Percentiles rank a stretch among this genome's conserved stretches.
Evolutionary conservation across 2,329 filamentous ascomycete genomes (phyloP).

Genomic region (Talaromyces pinophilus): DNA sequence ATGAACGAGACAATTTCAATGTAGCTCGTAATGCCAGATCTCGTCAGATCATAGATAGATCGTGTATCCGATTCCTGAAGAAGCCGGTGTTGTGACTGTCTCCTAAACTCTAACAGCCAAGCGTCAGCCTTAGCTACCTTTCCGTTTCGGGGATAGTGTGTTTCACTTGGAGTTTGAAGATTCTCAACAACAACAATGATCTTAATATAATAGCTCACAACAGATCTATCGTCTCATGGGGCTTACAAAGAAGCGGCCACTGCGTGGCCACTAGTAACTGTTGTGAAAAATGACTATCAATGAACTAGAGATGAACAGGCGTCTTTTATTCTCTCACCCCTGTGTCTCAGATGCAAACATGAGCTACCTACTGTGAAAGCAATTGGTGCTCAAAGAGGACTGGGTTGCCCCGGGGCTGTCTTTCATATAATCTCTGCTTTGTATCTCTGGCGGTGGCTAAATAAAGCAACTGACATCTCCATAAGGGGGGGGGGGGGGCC

Average conservation of each 20-base stretch:
- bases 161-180: background rate
- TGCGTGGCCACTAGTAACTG: too few relatives aligned
- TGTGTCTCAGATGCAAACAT: background rate
- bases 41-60: background rate
- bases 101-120: background rate
- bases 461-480: too few relatives aligned
- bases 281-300: too few relatives aligned
- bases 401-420: background rate
- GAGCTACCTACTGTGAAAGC: background rate
- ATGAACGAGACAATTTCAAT: background rate
- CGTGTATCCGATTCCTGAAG: background rate
- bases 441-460: too few relatives aligned
- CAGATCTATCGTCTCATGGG: background rate
- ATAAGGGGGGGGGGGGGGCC: too few relatives aligned
- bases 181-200: background rate
- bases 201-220: too few relatives aligned
- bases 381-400: too few relatives aligned
- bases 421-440: background rate
- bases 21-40: background rate
- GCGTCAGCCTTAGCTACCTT: background rate
- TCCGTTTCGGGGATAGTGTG: background rate
- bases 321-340: too few relatives aligned
- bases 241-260: too few relatives aligned
- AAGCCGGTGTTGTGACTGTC: background rate
- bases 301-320: too few relatives aligned